Evolutionary conservation across 163 green algal species (phyloP).

Genomic region (Scenedesmus sp.): DNA sequence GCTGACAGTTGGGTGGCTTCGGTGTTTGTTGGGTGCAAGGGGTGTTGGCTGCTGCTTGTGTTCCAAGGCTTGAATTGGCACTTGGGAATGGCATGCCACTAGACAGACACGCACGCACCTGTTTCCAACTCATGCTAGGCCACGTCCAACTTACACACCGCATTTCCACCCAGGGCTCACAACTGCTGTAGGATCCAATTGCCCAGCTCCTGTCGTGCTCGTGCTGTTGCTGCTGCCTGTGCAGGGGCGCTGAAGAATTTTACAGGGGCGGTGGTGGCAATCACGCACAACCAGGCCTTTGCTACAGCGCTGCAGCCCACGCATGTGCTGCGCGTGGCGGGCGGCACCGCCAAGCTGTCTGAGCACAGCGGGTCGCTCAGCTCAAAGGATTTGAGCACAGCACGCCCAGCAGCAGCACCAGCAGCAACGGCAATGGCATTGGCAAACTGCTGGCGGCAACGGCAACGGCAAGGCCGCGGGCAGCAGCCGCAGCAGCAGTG

Average conservation of each 20-base stretch:
- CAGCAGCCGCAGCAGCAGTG: slow-evolving; percentile 24
- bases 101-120: too few relatives aligned
- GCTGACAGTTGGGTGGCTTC: too few relatives aligned
- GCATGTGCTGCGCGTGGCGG: slow-evolving; percentile 76
- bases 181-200: too few relatives aligned
- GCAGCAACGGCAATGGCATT: neutral
- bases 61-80: too few relatives aligned
- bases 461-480: neutral
- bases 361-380: slow-evolving; percentile 81
- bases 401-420: neutral
- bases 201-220: too few relatives aligned
- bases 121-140: too few relatives aligned
- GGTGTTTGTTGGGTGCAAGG: too few relatives aligned
- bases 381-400: slow-evolving; percentile 73
- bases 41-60: too few relatives aligned
- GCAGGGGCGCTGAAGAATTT: slow-evolving; percentile 63
- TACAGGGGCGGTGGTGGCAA: slow-evolving; percentile 76
- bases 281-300: slow-evolving; percentile 84
- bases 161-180: too few relatives aligned
- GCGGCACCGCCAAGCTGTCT: slow-evolving; percentile 70
- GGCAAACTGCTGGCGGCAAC: neutral
- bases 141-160: too few relatives aligned
- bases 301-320: slow-evolving; percentile 76
- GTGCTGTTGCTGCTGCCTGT: neutral
- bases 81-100: too few relatives aligned